A percentile compares a stretch with the other conserved stretches of the same genome.
Evolutionary conservation across 805 yeast species (phyloP).

Genomic region (Monosporozyma servazzii): DNA sequence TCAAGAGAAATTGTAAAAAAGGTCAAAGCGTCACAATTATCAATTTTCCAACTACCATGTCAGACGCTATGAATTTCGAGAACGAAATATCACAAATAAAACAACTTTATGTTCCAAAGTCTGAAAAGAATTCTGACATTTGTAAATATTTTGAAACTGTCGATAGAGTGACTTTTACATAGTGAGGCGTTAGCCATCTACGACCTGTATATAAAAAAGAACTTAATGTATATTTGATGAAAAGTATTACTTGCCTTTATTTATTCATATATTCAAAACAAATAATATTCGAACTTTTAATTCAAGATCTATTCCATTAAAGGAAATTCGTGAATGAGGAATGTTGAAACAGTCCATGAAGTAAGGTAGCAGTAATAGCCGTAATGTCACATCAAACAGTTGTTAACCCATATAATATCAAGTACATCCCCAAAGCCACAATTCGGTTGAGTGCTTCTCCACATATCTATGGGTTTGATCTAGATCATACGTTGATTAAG

Average conservation of each 20-base stretch:
- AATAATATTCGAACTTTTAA: background rate
- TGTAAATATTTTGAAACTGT: slow-evolving; percentile 61
- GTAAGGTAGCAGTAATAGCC: background rate
- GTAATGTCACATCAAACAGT: slow-evolving; percentile 25
- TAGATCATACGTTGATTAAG: slow-evolving; percentile 68
- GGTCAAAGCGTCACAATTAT: slow-evolving; percentile 42
- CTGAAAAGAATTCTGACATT: slow-evolving; percentile 35
- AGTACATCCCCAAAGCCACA: slow-evolving; percentile 30
- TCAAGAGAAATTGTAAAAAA: slow-evolving; percentile 20
- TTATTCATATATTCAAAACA: background rate
- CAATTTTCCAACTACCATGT: slow-evolving; percentile 52
- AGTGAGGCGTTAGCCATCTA: background rate
- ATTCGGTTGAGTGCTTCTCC: background rate
- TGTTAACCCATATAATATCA: slow-evolving; percentile 37
- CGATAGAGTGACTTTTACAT: slow-evolving; percentile 34
- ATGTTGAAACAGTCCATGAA: background rate
- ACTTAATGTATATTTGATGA: background rate
- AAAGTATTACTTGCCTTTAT: background rate
- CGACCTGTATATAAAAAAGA: background rate
- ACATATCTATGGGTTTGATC: slow-evolving; percentile 59
- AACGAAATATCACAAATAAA: slow-evolving; percentile 50
- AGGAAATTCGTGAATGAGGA: background rate
- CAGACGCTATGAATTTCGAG: slow-evolving; percentile 65
- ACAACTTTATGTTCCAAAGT: slow-evolving; percentile 27
- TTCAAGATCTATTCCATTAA: background rate